A percentile compares a stretch with the other conserved stretches of the same genome.
phyloP scores from a whole-genome alignment of 495 filamentous ascomycete species.

The Xylaria scruposa region DNA sequence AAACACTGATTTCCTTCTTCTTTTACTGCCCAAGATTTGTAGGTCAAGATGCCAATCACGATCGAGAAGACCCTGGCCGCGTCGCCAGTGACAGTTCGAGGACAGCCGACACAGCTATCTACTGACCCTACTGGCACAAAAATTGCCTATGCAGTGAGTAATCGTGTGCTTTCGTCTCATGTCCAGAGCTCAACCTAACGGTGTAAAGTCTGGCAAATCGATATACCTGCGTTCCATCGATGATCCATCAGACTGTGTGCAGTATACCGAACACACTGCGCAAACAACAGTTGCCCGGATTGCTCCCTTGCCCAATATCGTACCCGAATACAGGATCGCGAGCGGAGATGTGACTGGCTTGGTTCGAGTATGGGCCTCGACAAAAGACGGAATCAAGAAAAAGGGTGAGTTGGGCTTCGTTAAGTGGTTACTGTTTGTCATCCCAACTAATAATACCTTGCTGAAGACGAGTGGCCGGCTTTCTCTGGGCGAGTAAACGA shows the following conservation, averaged over 20 bases:
- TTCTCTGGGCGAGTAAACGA: slow-evolving; percentile 96
- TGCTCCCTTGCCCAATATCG: slow-evolving; percentile 60
- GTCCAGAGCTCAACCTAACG: not conserved
- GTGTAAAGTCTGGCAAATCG: slow-evolving; percentile 84
- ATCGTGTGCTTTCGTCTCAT: slow-evolving; percentile 16
- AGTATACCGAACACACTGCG: slow-evolving; percentile 90
- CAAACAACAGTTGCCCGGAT: slow-evolving; percentile 92
- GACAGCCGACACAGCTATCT: slow-evolving; percentile 88
- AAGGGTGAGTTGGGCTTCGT: slow-evolving; percentile 53
- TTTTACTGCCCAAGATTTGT: not conserved
- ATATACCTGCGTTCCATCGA: slow-evolving; percentile 94
- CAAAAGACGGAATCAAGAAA: slow-evolving; percentile 65
- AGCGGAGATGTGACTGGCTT: slow-evolving; percentile 85
- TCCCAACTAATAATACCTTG: not conserved
- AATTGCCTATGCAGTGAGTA: slow-evolving; percentile 87
- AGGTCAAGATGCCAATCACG: slow-evolving; percentile 54
- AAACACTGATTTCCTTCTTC: not conserved
- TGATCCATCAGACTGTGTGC: slow-evolving; percentile 77
- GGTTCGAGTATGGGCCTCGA: slow-evolving; percentile 87
- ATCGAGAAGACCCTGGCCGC: slow-evolving; percentile 63
- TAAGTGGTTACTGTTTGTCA: not conserved
- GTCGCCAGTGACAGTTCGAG: slow-evolving; percentile 79
- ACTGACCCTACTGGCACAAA: slow-evolving; percentile 90
- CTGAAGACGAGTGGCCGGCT: slow-evolving; percentile 85
- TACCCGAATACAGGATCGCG: slow-evolving; percentile 91